Conservation (phyloP, 495 filamentous ascomycete species). For the Aspergillus avenaceus region DNA sequence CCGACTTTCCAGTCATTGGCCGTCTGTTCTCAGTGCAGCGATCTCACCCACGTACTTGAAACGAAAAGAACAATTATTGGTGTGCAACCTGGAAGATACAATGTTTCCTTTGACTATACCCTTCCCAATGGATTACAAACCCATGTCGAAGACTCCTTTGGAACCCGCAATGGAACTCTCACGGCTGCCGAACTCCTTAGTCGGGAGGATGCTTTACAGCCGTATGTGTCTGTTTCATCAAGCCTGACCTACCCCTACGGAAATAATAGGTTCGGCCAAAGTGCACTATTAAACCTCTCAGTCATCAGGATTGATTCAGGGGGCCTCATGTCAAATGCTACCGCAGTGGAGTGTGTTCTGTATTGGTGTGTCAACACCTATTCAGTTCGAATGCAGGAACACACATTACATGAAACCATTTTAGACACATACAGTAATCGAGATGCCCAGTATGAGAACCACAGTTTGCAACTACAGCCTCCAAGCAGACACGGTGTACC, state of each 20-base stretch:
- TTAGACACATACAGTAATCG: neutral
- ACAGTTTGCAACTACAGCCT: no score
- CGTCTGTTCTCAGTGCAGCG: neutral
- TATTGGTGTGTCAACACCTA: slow-evolving; percentile 3
- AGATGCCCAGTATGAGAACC: no score
- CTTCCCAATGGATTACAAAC: neutral
- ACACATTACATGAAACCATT: neutral
- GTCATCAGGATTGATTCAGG: neutral
- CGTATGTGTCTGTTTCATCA: no score
- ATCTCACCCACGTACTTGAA: slow-evolving; percentile 1
- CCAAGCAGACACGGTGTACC: no score
- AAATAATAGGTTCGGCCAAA: no score
- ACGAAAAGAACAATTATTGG: no score
- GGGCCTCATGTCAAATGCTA: neutral
- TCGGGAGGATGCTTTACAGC: no score
- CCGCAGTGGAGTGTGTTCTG: neutral
- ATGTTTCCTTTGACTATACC: no score
- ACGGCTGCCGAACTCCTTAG: no score
- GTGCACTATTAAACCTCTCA: neutral
- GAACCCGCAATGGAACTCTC: neutral
- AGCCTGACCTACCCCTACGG: no score
- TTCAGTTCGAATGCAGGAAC: neutral
- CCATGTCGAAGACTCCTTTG: neutral
- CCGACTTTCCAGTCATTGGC: neutral
- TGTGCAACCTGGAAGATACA: no score